Evolutionary conservation across 2,329 filamentous ascomycete species (phyloP), one percentile per base, ranked within the genome.

Genomic region (Ophiognomonia clavigignenti-juglandacearum): DNA sequence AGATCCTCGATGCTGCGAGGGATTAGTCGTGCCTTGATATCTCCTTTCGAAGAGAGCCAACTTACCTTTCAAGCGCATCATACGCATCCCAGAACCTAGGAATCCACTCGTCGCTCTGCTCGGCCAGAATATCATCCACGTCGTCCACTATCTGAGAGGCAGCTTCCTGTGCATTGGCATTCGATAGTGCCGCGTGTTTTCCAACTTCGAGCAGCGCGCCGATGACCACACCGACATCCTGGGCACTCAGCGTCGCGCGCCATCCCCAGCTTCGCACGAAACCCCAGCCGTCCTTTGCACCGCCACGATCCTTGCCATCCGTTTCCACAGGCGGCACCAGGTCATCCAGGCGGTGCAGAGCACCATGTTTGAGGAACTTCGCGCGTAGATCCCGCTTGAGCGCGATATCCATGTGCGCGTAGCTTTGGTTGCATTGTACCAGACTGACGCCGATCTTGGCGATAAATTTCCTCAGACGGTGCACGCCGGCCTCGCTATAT

Each of bases 331-430:
- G 81, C 1, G 92, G 92, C 0, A 98, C 90, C 59, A 98, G 82
- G 43, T 92, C 93, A 54, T 97, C 91, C 1, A 98, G 77, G 23
- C 95, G 93, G 65, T 97, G 98, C 51, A 95, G 76, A 1, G 89
- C 89, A 0, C 91, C 91, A 61, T 96, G 97, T 59, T 92, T 92
- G 18, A 96, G 75, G 2, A 98, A 75, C 50, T 95, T 88, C 39
- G 88, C 81, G 35, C 92, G 83, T 24, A 97, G 70, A 24, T 88
- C 88, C 5, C 88, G 84, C 68, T 97, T 98, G 27, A 98, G 72
- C 65, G 95, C 85, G 83, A 96, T 95, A 66, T 97, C 92, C 91
- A 98, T 97, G 65, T 98, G 93, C 0, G 90, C 89, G 63, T 97
- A 98, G 62, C 83, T 92, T 66, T 97, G 93, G 59, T 89, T 91